These are phyloP conservation scores for Plantago ovata DNA, from an alignment of 257 asterid species.

Conservation along the genomic window DNA sequence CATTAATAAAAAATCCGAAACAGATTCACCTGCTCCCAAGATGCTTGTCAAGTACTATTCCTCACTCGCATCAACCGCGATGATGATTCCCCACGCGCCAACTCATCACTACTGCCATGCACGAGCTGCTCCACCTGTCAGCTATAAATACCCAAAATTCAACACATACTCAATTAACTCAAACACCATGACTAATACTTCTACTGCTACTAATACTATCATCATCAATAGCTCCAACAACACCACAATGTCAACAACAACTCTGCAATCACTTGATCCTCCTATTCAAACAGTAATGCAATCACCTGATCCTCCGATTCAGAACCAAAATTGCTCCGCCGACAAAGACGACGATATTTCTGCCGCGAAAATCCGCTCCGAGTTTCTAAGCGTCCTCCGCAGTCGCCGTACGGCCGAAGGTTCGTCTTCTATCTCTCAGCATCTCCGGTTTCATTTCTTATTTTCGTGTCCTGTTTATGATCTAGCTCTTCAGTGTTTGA, in stretches of 20 bases:
- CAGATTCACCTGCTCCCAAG: no score
- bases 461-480: neutral
- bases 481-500: neutral
- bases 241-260: slow-evolving; percentile 21
- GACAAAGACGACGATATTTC: slow-evolving; percentile 29
- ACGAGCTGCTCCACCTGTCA: slow-evolving; percentile 21
- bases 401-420: slow-evolving; percentile 67
- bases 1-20: no score
- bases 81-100: slow-evolving; percentile 24
- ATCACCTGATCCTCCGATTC: neutral
- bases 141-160: slow-evolving; percentile 14
- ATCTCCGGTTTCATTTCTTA: neutral
- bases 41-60: no score
- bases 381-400: slow-evolving; percentile 58
- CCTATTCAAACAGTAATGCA: neutral
- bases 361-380: slow-evolving; percentile 44
- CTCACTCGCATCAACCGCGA: slow-evolving; percentile 16
- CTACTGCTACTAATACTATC: no score
- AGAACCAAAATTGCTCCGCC: no score
- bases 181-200: slow-evolving; percentile 9
- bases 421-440: neutral
- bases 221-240: slow-evolving; percentile 5
- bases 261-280: slow-evolving; percentile 12
- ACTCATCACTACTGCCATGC: slow-evolving; percentile 22
- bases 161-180: neutral